Evolutionary conservation across 2,329 filamentous ascomycete species (phyloP), one percentile per base, ranked within the genome.

Genomic region (Aureobasidium melanogenum): DNA sequence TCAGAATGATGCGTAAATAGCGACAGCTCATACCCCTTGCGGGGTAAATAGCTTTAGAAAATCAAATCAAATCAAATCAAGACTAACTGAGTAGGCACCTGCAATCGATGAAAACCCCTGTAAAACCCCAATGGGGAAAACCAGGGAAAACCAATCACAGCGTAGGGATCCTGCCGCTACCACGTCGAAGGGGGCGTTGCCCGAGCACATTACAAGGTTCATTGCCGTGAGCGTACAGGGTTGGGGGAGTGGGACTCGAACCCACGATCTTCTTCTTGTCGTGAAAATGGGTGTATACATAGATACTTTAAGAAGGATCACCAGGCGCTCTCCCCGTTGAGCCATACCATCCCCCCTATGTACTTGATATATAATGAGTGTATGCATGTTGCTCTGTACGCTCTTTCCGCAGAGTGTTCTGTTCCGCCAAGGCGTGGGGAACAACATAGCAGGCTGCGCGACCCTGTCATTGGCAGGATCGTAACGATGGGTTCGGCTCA

Each of bases 201-300:
- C 48, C 26, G 48, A 36, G 48, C 48, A 52, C 28, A 6, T 52
- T 30, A 19, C 48, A 34, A 52, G 48, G 48, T 52, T 52, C 48
- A 36, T 52, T 52, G 22, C 36, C 48, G 30, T 34, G 71, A 68
- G 65, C 48, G 48, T 52, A 12, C 30, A 52, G 17, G 48, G 30
- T 52, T 52, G 48, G n/a, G 48, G 48, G 10, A 14, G 15, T 52
- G 10, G 30, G 48, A 52, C 5, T 9, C 48, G 30, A 52, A 52
- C 48, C 10, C 30, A 52, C 48, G 30, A 52, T 52, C 48, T 52
- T 36, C 48, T 36, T 52, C 30, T 9, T 36, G 7, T 38, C 30
- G 48, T 52, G 38, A 30, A 36, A 38, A 52, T 36, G 48, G 48
- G 48, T 52, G 48, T 52, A 52, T 52, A 52, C 10, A 52, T 52